These are phyloP conservation scores for Amanita exitialis DNA, from an alignment of 768 basidiomycete species.

Conservation along the genomic window DNA sequence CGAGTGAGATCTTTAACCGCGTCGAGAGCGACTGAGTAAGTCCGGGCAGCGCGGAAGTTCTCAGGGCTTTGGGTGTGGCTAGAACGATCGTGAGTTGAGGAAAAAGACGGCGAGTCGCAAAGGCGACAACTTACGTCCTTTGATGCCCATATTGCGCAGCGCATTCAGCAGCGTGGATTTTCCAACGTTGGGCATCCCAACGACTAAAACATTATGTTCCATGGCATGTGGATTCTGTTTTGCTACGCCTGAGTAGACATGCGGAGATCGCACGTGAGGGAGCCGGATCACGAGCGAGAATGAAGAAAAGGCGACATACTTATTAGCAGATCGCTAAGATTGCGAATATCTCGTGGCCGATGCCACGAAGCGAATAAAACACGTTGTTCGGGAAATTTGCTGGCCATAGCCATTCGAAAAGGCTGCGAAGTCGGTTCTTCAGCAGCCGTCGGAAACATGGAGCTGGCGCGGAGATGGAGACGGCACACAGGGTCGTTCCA, in stretches of 20 bases:
- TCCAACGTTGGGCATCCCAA: constrained; percentile 99
- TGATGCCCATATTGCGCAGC: constrained; percentile 76
- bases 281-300: neutral
- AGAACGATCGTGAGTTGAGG: neutral
- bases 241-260: constrained; percentile 45
- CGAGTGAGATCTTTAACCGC: constrained; percentile 71
- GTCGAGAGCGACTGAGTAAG: constrained; percentile 85
- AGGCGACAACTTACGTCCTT: constrained; percentile 56
- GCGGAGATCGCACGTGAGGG: neutral
- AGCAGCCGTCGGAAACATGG: neutral
- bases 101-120: constrained; percentile 5
- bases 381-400: constrained; percentile 60
- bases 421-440: constrained; percentile 34
- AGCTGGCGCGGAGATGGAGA: neutral
- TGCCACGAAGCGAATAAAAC: constrained; percentile 69
- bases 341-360: constrained; percentile 50
- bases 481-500: neutral
- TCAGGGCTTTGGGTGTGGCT: constrained; percentile 83
- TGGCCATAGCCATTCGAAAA: constrained; percentile 61
- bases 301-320: constrained; percentile 39
- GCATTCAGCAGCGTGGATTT: constrained; percentile 94
- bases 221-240: constrained; percentile 58
- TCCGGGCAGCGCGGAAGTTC: constrained; percentile 84
- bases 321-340: constrained; percentile 58
- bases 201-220: constrained; percentile 82